Evolutionary conservation across 306 rosid genomes (phyloP), one percentile per base, ranked within the genome.

Genomic region (Ormosia emarginata): DNA sequence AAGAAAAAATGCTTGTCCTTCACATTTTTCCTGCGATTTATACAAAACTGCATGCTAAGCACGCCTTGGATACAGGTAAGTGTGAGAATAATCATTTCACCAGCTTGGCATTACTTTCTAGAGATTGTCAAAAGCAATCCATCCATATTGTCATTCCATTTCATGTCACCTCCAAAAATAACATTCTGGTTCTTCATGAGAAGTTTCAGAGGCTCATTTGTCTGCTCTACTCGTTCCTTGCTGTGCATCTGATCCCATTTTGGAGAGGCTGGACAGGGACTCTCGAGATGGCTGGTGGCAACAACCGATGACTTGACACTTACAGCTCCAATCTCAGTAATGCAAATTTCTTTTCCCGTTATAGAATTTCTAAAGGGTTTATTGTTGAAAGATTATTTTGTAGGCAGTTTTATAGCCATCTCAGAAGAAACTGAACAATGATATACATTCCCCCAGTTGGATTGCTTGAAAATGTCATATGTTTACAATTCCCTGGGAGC

Each of bases 241-340:
- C 95, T 91, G 58, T 68, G 89, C 95, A 91, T 91, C 24, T 24
- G 24, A 24, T 24, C 24, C 24, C 24, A 24, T 24, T 24, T 24
- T 24, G 24, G 24, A 24, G 92, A 92, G 6, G 57, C 89, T 0
- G 92, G 94, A 71, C 87, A 89, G 63, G 94, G 95, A 67, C 95
- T 91, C 79, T 87, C 95, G 11, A 91, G 91, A 89, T 91, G 95
- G 89, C 88, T 89, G n/a, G 93, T 91, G 46, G 93, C 95, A 64
- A 91, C 82, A 43, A 84, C 81, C 75, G 89, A 78, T 11, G 77
- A 43, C 53, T 82, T 86, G 67, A 77, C 77, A 11, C 32, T n/a
- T n/a, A n/a, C n/a, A n/a, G n/a, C n/a, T 74, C 30, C 91, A 82
- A 87, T 80, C 84, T 89, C 90, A 36, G 87, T 81, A 72, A 87